A percentile compares a stretch with the other conserved stretches of the same genome.
Evolutionary conservation across 495 filamentous ascomycete species (phyloP).

Genomic region (Penicillium manginii): DNA sequence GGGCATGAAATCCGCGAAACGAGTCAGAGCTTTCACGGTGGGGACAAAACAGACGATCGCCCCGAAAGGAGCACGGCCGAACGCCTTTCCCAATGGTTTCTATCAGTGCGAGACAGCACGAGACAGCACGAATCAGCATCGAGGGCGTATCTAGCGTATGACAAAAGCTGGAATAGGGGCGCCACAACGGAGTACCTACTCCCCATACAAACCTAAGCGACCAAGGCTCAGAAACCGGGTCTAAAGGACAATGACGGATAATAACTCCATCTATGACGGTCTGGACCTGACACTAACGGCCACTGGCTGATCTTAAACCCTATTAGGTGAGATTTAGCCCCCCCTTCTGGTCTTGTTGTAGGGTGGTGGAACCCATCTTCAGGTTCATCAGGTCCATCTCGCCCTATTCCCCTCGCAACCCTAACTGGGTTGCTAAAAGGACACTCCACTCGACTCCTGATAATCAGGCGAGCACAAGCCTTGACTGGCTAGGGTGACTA

Average conservation of each 20-base stretch:
- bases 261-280: background rate
- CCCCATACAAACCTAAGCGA: background rate
- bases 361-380: background rate
- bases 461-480: background rate
- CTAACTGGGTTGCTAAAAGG: background rate
- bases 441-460: constrained; percentile 3
- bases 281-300: constrained; percentile 1
- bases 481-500: background rate
- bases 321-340: background rate
- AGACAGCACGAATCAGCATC: background rate
- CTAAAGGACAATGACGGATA: constrained; percentile 1
- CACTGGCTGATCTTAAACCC: background rate
- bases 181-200: background rate
- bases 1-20: background rate
- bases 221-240: constrained; percentile 4
- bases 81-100: constrained; percentile 1
- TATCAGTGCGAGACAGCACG: background rate
- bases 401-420: background rate
- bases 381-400: background rate
- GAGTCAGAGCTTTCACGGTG: constrained; percentile 1
- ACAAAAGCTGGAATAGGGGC: background rate
- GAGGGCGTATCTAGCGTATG: background rate
- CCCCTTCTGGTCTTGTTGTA: background rate
- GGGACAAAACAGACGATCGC: background rate
- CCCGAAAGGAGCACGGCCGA: constrained; percentile 2